Evolutionary conservation across 441 rosid genomes (phyloP), one percentile per base, ranked within the genome.

Genomic region (Corymbia citriodora): DNA sequence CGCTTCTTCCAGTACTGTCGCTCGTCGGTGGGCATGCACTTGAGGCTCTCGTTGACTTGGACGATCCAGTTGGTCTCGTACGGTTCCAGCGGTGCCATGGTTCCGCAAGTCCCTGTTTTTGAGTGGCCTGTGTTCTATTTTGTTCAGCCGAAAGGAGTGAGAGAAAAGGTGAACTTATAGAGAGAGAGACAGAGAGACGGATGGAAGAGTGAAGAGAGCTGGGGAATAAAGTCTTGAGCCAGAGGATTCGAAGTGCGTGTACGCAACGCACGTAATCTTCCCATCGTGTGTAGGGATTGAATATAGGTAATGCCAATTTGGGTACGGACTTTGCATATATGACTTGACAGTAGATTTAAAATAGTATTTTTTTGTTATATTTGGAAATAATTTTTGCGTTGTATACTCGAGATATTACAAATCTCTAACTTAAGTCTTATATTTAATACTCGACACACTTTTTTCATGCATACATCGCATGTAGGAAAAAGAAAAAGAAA

Each of bases 321-420:
- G 63, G 13, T 23, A 57, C 63, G 13, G 63, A 57, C 63, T 57
- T 23, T 57, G 29, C 29, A 9, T 57, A 57, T 57, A 2, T 57
- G 63, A 57, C 29, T 11, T 57, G 13, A 23, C 63, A 57, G 10
- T 23, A 57, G 63, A 57, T 57, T 57, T 23, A 57, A 12, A 23
- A 57, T 57, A 23, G 3, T 57, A 9, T 55, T 19, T 19, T 8
- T 53, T 14, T 2, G 27, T 57, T 57, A 23, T 57, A 9, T 23
- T 23, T 57, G 12, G 10, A 21, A 23, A 57, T 57, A 11, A 55
- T 23, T 57, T 23, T 55, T 57, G 9, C 4, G 13, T 57, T 12
- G 23, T 57, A 4, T 23, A 57, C 23, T 23, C 0, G 3, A 57
- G 29, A 23, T 57, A 57, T 57, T 57, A 27, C 0, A 0, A 3